These are phyloP conservation scores for Coemansia sp. DNA, from an alignment of 192 early-diverging fungal genomes.

Conservation along the genomic window DNA sequence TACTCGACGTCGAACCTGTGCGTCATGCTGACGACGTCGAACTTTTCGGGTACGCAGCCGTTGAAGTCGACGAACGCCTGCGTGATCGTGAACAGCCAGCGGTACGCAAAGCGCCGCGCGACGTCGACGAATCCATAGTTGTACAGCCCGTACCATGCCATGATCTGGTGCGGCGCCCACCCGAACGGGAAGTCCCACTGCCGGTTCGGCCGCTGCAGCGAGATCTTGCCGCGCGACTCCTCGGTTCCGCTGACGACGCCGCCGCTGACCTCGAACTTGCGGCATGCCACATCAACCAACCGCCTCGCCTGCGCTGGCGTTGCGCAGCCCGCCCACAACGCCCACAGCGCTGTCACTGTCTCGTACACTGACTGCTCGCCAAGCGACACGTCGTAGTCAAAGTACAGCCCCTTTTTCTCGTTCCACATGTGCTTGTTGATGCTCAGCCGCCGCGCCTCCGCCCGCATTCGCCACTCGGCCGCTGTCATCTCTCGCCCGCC, in stretches of 20 bases:
- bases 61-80: slow-evolving; percentile 97
- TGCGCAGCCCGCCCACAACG: slow-evolving; percentile 89
- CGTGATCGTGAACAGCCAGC: slow-evolving; percentile 94
- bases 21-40: slow-evolving; percentile 88
- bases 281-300: slow-evolving; percentile 67
- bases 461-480: slow-evolving; percentile 65
- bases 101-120: slow-evolving; percentile 79
- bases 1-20: slow-evolving; percentile 95
- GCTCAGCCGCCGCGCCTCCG: slow-evolving; percentile 57
- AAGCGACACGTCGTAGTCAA: slow-evolving; percentile 83
- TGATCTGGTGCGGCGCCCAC: slow-evolving; percentile 99
- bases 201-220: slow-evolving; percentile 82
- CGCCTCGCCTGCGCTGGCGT: slow-evolving; percentile 70
- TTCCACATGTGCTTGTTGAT: slow-evolving; percentile 89
- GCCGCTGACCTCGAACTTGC: slow-evolving; percentile 85
- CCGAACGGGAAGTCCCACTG: slow-evolving; percentile 96
- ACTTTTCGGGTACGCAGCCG: slow-evolving; percentile 97
- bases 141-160: slow-evolving; percentile 89
- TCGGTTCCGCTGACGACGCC: slow-evolving; percentile 93
- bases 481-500: slow-evolving; percentile 53
- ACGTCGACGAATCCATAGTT: slow-evolving; percentile 77
- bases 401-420: slow-evolving; percentile 72
- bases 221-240: slow-evolving; percentile 77
- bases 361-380: slow-evolving; percentile 75
- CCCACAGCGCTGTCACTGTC: slow-evolving; percentile 84